Percentiles rank a stretch among this genome's conserved stretches.
These are phyloP conservation scores for Kwoniella newhampshirensis DNA, from an alignment of 768 basidiomycete genomes.

Conservation along the genomic window DNA sequence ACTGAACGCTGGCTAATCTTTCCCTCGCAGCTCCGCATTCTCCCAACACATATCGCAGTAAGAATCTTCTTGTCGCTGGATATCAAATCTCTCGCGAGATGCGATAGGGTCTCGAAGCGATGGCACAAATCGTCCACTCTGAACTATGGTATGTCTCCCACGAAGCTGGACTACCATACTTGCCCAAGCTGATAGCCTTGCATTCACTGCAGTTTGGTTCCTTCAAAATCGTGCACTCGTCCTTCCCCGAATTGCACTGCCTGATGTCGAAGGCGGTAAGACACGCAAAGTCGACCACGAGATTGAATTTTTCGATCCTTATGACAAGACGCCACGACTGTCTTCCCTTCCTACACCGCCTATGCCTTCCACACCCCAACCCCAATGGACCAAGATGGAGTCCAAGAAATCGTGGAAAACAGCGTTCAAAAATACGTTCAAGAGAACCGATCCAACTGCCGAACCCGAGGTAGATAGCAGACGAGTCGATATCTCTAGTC, in stretches of 20 bases:
- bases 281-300: slow-evolving; percentile 28
- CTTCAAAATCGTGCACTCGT: slow-evolving; percentile 83
- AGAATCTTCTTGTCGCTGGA: slow-evolving; percentile 68
- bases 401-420: slow-evolving; percentile 86
- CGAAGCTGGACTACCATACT: neutral
- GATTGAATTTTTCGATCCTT: slow-evolving; percentile 50
- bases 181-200: neutral
- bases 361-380: slow-evolving; percentile 40
- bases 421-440: slow-evolving; percentile 53
- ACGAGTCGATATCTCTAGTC: slow-evolving; percentile 35
- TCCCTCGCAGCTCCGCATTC: slow-evolving; percentile 43
- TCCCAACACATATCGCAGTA: slow-evolving; percentile 81
- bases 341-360: slow-evolving; percentile 42
- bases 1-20: neutral
- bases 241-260: slow-evolving; percentile 75
- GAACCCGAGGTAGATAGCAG: slow-evolving; percentile 38
- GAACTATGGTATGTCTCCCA: slow-evolving; percentile 70
- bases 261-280: slow-evolving; percentile 53
- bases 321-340: slow-evolving; percentile 48
- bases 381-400: slow-evolving; percentile 86
- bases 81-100: slow-evolving; percentile 68
- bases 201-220: slow-evolving; percentile 75
- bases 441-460: slow-evolving; percentile 39
- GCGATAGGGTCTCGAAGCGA: slow-evolving; percentile 76
- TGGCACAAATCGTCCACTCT: slow-evolving; percentile 87